Evolutionary conservation across 331 rosid genomes (phyloP).

Genomic region (Pyrus hybrid): DNA sequence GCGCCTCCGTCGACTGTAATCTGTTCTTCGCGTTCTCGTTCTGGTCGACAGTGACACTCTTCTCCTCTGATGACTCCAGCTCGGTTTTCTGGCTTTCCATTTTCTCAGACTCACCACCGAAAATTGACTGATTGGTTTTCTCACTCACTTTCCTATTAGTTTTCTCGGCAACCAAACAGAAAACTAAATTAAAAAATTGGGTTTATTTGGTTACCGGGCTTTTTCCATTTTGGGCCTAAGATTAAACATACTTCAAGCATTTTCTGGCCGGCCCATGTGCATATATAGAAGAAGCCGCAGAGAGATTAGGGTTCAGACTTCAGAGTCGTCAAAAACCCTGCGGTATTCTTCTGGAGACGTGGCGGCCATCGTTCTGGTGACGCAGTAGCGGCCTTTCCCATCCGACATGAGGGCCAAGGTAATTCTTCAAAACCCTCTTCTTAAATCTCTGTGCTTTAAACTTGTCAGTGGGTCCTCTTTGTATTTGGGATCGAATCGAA

Average conservation of each 20-base stretch:
- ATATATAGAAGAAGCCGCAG: background rate
- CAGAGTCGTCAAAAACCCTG: background rate
- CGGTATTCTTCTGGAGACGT: background rate
- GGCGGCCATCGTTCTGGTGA: background rate
- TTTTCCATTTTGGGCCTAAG: background rate
- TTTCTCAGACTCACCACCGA: background rate
- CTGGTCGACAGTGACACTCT: background rate
- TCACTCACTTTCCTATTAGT: background rate
- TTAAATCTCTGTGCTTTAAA: background rate
- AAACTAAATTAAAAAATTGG: background rate
- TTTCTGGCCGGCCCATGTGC: background rate
- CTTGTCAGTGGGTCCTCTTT: background rate
- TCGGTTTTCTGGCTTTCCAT: background rate
- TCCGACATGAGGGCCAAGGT: conserved; percentile 11
- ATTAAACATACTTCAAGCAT: background rate
- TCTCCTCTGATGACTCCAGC: background rate
- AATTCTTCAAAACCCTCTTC: background rate
- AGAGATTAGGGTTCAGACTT: background rate
- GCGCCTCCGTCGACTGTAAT: conserved; percentile 20
- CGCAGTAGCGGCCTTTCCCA: background rate
- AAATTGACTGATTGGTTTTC: background rate
- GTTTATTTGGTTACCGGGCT: background rate
- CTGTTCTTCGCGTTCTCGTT: background rate
- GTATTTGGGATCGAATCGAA: background rate
- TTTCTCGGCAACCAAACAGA: background rate